Base-by-base conservation (phyloP, 345 rosid species). In the Heritiera littoralis region DNA sequence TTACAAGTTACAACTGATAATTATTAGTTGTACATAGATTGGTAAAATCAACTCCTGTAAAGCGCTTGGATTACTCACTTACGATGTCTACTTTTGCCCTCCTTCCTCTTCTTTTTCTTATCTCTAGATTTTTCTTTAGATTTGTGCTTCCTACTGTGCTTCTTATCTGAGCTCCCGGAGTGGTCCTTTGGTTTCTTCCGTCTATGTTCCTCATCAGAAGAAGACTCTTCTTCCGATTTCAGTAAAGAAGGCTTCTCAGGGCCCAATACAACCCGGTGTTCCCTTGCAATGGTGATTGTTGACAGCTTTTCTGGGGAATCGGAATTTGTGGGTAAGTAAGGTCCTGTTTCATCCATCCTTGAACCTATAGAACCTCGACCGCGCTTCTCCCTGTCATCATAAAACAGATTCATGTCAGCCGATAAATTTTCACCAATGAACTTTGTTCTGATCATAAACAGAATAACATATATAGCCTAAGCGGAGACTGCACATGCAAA, bases 311-410 rank as follows among this genome's bases (percentile, higher is more conserved):
- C 88, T 30, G 74, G 63, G 5, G 76, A 48, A 48, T 85, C 88
- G 0, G 83, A 55, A 48, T 78, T 46, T 8, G 82, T 48, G 0
- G 89, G 88, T 74, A 89, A 97, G 72, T 89, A 92, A 14, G 98
- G 98, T 17, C 97, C 94, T 32, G 98, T 87, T 85, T 93, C 99
- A 74, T 93, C 99, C 97, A 92, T 95, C 87, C 95, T 91, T 5
- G 95, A 87, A 79, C 98, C 98, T 28, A 95, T 80, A n/a, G 93
- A 87, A 65, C 98, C 97, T 85, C 96, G 87, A 32, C 99, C 96
- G 1, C 96, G 95, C 85, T 95, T 93, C 52, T 82, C 86, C 85
- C 98, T 95, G 81, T 66, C 58, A 75, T 71, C 17, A 66, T 30
- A 70, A 76, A 66, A 72, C 59, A 10, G 76, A 12, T 72, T 54